Percentiles rank a stretch among this genome's conserved stretches.
phyloP scores from a whole-genome alignment of 2,329 filamentous ascomycete species.

The Nemania sp. region DNA sequence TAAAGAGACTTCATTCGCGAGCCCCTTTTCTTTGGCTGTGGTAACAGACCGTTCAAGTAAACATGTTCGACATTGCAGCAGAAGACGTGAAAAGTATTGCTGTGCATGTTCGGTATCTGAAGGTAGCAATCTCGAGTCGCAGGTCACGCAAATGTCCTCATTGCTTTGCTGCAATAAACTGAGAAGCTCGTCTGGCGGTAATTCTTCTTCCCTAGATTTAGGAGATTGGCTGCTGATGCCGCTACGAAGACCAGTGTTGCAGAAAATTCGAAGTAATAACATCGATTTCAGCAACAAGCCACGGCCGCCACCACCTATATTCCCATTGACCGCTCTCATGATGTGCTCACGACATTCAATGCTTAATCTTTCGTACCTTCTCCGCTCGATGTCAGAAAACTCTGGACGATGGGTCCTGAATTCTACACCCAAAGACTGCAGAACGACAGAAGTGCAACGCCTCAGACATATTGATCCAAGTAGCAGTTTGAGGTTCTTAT shows the following conservation, averaged over 20 bases:
- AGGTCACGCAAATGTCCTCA: constrained; percentile 10
- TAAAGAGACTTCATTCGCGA: background rate
- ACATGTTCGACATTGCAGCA: constrained; percentile 3
- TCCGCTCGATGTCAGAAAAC: constrained; percentile 15
- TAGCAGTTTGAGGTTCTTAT: constrained; percentile 22
- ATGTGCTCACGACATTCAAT: constrained; percentile 16
- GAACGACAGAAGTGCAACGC: constrained; percentile 20
- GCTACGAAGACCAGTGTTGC: constrained; percentile 23
- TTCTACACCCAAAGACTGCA: constrained; percentile 16
- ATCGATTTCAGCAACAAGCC: constrained; percentile 27
- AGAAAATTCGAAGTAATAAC: constrained; percentile 35
- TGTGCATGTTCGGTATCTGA: background rate
- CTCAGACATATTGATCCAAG: constrained; percentile 29
- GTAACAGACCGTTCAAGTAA: background rate
- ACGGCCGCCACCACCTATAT: background rate
- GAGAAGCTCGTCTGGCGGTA: constrained; percentile 4
- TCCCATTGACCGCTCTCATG: constrained; percentile 14
- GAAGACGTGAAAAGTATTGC: background rate
- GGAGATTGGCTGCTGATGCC: background rate
- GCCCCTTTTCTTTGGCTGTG: background rate
- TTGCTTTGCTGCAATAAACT: constrained; percentile 23
- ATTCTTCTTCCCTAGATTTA: constrained; percentile 12
- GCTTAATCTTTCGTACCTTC: constrained; percentile 16
- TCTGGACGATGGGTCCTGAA: constrained; percentile 15
- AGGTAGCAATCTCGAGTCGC: constrained; percentile 6